These are phyloP conservation scores for Wickerhamomyces tratensis DNA, from an alignment of 805 yeast genomes.

Conservation along the genomic window DNA sequence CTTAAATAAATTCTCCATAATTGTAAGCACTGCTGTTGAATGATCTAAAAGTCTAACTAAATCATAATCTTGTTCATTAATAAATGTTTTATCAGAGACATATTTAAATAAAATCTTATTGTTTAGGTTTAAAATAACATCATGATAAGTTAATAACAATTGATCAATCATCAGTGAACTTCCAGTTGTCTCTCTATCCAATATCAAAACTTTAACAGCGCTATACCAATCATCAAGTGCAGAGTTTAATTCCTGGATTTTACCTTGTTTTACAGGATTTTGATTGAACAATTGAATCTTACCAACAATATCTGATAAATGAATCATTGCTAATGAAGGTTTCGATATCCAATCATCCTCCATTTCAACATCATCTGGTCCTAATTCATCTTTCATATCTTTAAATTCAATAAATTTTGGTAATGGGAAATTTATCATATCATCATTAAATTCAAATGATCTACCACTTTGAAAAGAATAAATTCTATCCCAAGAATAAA, in stretches of 20 bases:
- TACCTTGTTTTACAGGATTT: constrained; percentile 8
- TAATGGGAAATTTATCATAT: constrained; percentile 25
- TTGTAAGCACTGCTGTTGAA: constrained; percentile 21
- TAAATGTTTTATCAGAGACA: constrained; percentile 7
- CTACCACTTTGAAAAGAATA: constrained; percentile 45
- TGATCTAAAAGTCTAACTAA: constrained; percentile 20
- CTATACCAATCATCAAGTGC: constrained; percentile 4
- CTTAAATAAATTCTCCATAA: constrained; percentile 21
- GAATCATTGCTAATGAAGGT: constrained; percentile 36
- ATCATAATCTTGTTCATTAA: constrained; percentile 13
- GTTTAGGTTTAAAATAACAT: constrained; percentile 10
- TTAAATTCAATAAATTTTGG: constrained; percentile 14
- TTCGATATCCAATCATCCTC: constrained; percentile 40
- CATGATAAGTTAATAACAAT: constrained; percentile 13
- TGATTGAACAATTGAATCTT: constrained; percentile 22
- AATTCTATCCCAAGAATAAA: constrained; percentile 43
- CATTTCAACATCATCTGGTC: constrained; percentile 4
- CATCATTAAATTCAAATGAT: constrained; percentile 25
- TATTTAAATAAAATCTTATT: constrained; percentile 9
- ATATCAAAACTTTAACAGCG: constrained; percentile 12
- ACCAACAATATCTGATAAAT: constrained; percentile 30
- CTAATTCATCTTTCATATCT: neutral
- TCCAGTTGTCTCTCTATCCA: constrained; percentile 1
- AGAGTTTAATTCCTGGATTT: constrained; percentile 3
- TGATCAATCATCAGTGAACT: constrained; percentile 8